phyloP scores from a whole-genome alignment of 179 eudicot genomes.

The Amaranthus tricolor region DNA sequence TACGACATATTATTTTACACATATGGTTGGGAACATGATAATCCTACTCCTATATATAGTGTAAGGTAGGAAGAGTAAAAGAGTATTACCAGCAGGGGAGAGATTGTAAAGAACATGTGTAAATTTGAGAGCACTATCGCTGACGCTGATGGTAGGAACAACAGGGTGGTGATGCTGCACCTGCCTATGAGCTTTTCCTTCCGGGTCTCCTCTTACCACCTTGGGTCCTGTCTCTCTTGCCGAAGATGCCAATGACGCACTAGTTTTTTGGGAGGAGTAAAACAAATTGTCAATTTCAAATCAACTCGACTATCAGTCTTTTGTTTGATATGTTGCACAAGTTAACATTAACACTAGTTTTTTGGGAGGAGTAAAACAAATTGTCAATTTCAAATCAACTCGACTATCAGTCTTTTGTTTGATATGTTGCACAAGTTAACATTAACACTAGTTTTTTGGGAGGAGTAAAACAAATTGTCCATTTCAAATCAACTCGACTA shows the following conservation, averaged over 20 bases:
- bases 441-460: constrained; percentile 44
- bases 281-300: not conserved
- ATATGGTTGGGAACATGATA: no score
- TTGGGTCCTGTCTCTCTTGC: constrained; percentile 89
- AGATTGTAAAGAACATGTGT: constrained; percentile 50
- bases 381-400: not conserved
- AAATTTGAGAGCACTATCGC: constrained; percentile 82
- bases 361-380: not conserved
- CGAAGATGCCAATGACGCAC: constrained; percentile 89
- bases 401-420: not conserved
- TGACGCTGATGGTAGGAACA: constrained; percentile 47
- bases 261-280: constrained; percentile 14
- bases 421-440: no score
- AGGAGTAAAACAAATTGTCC: not conserved
- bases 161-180: constrained; percentile 42
- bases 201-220: constrained; percentile 88
- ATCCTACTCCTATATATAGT: no score
- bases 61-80: not conserved
- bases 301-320: not conserved
- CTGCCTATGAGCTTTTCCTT: constrained; percentile 36
- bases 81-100: constrained; percentile 66
- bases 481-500: not conserved
- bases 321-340: no score
- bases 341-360: constrained; percentile 55
- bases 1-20: no score